Percentiles rank a stretch among this genome's conserved stretches.
These are phyloP conservation scores for Fraxinus xanthoxyloides DNA, from an alignment of 305 asterid genomes.

Conservation along the genomic window DNA sequence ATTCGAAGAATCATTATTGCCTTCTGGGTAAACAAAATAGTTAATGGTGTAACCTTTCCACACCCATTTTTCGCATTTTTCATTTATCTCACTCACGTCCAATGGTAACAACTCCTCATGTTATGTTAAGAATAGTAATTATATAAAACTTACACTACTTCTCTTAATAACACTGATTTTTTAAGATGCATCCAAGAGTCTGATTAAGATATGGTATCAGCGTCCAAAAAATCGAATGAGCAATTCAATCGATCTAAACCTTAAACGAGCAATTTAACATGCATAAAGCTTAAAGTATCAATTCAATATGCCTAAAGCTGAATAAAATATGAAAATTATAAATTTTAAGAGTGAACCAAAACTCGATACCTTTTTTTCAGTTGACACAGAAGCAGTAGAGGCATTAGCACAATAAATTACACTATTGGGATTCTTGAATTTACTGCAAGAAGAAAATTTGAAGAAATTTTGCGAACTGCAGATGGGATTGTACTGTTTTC, in stretches of 20 bases:
- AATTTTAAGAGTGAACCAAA: not conserved
- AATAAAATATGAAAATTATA: not conserved
- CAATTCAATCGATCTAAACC: not conserved
- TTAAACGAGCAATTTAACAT: not conserved
- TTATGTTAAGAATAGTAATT: not conserved
- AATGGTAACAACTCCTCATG: constrained; percentile 40
- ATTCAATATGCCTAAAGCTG: not conserved
- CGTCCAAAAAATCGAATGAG: not conserved
- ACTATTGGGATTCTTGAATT: constrained; percentile 17
- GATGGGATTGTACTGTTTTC: constrained; percentile 20
- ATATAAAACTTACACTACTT: not conserved
- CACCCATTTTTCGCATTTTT: constrained; percentile 62
- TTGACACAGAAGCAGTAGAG: constrained; percentile 28
- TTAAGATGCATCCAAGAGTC: not conserved
- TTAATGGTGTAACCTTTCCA: constrained; percentile 70
- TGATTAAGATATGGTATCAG: not conserved
- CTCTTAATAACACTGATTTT: not conserved
- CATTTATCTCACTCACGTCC: constrained; percentile 55
- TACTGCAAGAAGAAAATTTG: constrained; percentile 8
- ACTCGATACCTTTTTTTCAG: constrained; percentile 29
- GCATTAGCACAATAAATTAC: constrained; percentile 19
- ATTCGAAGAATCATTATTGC: constrained; percentile 8
- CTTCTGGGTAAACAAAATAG: constrained; percentile 58
- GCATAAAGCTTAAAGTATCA: not conserved
- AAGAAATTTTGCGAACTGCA: constrained; percentile 9